Conservation (phyloP, 345 rosid species). For the Psidium guajava region DNA sequence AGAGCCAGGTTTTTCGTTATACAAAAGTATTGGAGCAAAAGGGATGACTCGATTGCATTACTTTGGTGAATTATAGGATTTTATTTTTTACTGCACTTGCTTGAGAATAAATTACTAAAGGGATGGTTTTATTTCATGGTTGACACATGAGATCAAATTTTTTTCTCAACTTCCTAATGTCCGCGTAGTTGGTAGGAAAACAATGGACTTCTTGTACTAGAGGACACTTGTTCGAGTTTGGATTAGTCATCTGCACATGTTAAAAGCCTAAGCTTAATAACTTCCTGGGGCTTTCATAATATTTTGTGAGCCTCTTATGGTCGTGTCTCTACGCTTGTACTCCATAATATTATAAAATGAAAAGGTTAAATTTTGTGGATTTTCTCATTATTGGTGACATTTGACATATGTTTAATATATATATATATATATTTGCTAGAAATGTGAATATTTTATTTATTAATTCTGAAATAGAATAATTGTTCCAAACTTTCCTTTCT, state of each 20-base stretch:
- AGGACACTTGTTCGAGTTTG: background rate
- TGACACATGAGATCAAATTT: background rate
- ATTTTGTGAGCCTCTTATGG: too few species aligned
- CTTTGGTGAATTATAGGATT: background rate
- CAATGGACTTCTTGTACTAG: background rate
- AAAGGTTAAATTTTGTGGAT: too few species aligned
- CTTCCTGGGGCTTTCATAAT: too few species aligned
- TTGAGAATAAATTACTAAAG: background rate
- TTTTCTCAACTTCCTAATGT: too few species aligned
- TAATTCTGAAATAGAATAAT: background rate
- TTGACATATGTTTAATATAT: background rate
- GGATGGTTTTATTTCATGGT: background rate
- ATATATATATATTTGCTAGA: too few species aligned
- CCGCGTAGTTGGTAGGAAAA: background rate
- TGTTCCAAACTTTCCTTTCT: background rate
- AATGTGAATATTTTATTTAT: background rate
- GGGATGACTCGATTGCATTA: background rate
- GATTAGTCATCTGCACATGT: background rate
- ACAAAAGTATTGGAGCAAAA: background rate
- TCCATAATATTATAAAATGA: too few species aligned
- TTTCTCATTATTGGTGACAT: background rate
- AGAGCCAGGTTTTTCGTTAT: background rate
- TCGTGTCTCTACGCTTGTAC: background rate
- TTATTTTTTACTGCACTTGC: background rate
- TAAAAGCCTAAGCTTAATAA: background rate